Conservation (phyloP, 2,329 filamentous ascomycete species). For the Xylariaceae sp. region DNA sequence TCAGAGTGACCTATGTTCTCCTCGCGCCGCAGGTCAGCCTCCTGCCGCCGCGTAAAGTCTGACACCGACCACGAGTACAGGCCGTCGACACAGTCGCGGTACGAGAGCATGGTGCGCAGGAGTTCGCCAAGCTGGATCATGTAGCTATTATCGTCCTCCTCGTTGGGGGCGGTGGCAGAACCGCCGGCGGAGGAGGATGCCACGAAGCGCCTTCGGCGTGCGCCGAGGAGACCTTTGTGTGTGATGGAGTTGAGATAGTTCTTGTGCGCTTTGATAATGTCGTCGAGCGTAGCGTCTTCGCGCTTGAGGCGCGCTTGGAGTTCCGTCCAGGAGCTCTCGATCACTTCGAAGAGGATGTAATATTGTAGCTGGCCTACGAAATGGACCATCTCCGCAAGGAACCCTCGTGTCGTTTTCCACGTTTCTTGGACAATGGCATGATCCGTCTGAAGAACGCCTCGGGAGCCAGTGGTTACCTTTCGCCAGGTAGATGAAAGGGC, state of each 20-base stretch:
- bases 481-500: slow-evolving; percentile 90
- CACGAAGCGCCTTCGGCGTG: slow-evolving; percentile 58
- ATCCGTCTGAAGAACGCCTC: slow-evolving; percentile 84
- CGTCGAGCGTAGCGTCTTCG: slow-evolving; percentile 90
- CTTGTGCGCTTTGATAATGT: slow-evolving; percentile 90
- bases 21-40: slow-evolving; percentile 66
- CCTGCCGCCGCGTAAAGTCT: slow-evolving; percentile 91
- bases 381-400: slow-evolving; percentile 97
- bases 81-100: slow-evolving; percentile 91
- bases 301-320: slow-evolving; percentile 82
- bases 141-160: slow-evolving; percentile 78
- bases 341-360: slow-evolving; percentile 98
- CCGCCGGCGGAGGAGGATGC: slow-evolving; percentile 47
- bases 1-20: slow-evolving; percentile 30
- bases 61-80: slow-evolving; percentile 94
- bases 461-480: slow-evolving; percentile 91
- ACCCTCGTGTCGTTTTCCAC: slow-evolving; percentile 90
- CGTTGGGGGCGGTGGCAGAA: slow-evolving; percentile 48
- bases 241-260: slow-evolving; percentile 93
- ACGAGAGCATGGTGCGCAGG: slow-evolving; percentile 89
- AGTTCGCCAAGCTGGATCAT: slow-evolving; percentile 91
- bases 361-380: slow-evolving; percentile 97
- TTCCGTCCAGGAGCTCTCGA: slow-evolving; percentile 93
- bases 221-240: slow-evolving; percentile 90
- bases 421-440: slow-evolving; percentile 73